phyloP scores from a whole-genome alignment of 73 alveolate genomes.

The Symbiodinium natans region DNA sequence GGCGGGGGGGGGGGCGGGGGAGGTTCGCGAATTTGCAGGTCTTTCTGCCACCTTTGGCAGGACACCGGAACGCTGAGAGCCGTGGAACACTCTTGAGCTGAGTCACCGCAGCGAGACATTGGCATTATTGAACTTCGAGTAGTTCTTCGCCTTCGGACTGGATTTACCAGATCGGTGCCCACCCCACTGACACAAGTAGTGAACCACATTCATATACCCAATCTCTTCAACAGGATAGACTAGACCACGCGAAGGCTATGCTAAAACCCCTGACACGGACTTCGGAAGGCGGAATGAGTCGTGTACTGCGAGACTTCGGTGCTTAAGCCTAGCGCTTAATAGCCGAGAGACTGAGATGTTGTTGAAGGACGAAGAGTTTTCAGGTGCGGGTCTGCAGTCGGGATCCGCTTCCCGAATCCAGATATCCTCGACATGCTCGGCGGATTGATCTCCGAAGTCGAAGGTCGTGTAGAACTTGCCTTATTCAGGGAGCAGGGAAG shows the following conservation, averaged over 20 bases:
- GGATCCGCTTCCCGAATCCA: background rate
- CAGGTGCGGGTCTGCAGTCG: background rate
- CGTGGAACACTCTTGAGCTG: background rate
- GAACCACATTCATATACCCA: too few species aligned
- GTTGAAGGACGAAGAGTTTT: background rate
- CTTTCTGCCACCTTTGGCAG: background rate
- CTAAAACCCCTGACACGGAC: too few species aligned
- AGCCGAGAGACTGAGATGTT: background rate
- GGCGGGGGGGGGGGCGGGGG: too few species aligned
- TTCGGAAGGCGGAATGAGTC: too few species aligned
- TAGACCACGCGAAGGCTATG: too few species aligned
- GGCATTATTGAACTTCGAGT: background rate
- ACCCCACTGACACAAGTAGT: too few species aligned
- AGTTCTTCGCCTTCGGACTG: background rate
- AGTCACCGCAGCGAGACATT: background rate
- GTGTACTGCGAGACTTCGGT: too few species aligned
- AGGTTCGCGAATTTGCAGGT: too few species aligned
- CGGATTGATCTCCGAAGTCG: background rate
- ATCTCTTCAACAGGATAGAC: too few species aligned
- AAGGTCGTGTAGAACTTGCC: slow-evolving; percentile 4
- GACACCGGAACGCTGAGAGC: background rate
- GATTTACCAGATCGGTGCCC: too few species aligned
- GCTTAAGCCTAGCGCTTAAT: too few species aligned
- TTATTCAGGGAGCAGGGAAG: too few species aligned
- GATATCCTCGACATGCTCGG: background rate